Evolutionary conservation across 2,329 filamentous ascomycete species (phyloP), one percentile per base, ranked within the genome.

Genomic region (Xylariaceae sp.): DNA sequence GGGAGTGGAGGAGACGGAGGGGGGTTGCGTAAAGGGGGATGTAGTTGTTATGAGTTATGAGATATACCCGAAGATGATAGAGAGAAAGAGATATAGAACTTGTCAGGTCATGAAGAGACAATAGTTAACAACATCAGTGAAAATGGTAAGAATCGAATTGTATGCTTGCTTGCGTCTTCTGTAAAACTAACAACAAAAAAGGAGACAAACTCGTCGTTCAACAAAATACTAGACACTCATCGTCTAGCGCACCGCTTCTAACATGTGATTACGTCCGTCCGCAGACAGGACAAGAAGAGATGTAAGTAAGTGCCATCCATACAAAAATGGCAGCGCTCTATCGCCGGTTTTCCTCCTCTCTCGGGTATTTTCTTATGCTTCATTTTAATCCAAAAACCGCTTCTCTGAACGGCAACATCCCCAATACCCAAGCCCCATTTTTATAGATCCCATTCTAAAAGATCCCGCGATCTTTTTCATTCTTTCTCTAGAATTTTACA

Each of bases 1-100:
- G 79, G 71, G 85, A 88, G 69, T 97, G 94, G 93, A 83, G 93
- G 69, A 85, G 82, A 74, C 82, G 88, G 69, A 86, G 85, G 71
- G 85, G 18, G 0, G 62, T 68, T 23, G 60, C 59, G 42, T 61
- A 47, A 30, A 30, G 23, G 48, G 48, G 17, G 18, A 10, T 30
- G 48, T 13, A 6, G 10, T 18, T 15, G n/a, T 51, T 53, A 53
- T 34, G 35, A 13, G 34, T 58, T 39, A 42, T 13, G 57, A n/a
- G 13, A 3, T 9, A 42, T 42, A 30, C 23, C 23, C 23, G 23
- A 30, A 5, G 37, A 13, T 8, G 8, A 42, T 42, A 42, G 8
- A 13, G 3, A 10, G 37, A 42, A 45, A 39, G 35, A 18, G 51
- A 53, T 34, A 55, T 23, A 30, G 55, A 42, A 23, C 35, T 13